phyloP scores from a whole-genome alignment of 192 early-diverging fungal genomes.

The Neocallimastix lanati region DNA sequence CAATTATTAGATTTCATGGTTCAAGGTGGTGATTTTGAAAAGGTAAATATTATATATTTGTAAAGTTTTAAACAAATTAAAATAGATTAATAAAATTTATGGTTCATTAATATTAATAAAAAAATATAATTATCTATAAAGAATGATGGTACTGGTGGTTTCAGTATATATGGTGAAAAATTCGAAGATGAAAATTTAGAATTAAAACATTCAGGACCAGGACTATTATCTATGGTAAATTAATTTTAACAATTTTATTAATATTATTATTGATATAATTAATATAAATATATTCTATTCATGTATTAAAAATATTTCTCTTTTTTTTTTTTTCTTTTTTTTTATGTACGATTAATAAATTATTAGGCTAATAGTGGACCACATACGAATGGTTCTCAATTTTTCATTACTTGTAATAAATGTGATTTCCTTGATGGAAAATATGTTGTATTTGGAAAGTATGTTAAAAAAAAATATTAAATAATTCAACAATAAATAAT shows the following conservation, averaged over 20 bases:
- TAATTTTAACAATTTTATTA: neutral
- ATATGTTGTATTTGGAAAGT: conserved; percentile 67
- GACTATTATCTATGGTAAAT: conserved; percentile 69
- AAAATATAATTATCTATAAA: conserved; percentile 7
- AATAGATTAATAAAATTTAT: too few species aligned
- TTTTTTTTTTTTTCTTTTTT: too few species aligned
- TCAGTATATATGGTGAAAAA: conserved; percentile 63
- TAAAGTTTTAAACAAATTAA: too few species aligned
- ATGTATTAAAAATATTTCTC: too few species aligned
- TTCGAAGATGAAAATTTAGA: conserved; percentile 72
- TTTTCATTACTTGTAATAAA: conserved; percentile 79
- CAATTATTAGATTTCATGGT: conserved; percentile 61
- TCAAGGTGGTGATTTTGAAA: conserved; percentile 80
- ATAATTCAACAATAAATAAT: too few species aligned
- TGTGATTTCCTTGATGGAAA: conserved; percentile 74
- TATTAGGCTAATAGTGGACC: conserved; percentile 64
- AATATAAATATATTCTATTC: neutral
- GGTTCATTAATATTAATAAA: too few species aligned
- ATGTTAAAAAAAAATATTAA: too few species aligned
- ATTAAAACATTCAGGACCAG: conserved; percentile 66
- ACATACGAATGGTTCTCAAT: conserved; percentile 73
- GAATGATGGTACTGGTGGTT: conserved; percentile 70
- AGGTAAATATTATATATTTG: conserved; percentile 28
- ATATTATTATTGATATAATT: neutral
- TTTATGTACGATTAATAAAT: too few species aligned